These are phyloP conservation scores for Diaporthe helianthi DNA, from an alignment of 2,329 filamentous ascomycete species.

Conservation along the genomic window DNA sequence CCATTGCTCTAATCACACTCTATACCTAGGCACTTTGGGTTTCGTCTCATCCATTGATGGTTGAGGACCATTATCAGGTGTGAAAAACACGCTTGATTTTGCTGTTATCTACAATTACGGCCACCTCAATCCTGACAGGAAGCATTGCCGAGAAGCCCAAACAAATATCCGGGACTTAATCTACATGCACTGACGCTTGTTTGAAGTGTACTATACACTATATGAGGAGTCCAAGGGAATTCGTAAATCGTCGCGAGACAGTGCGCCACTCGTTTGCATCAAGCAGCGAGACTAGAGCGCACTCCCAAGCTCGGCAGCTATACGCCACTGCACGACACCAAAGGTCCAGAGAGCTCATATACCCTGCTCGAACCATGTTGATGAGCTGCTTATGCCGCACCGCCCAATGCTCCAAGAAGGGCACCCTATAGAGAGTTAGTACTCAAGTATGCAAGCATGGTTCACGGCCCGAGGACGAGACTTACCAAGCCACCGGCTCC, in stretches of 20 bases:
- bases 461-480: background rate
- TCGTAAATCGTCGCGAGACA: conserved; percentile 17
- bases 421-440: background rate
- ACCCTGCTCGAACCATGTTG: background rate
- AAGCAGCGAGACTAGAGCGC: background rate
- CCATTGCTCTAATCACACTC: too few species aligned
- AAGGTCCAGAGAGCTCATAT: background rate
- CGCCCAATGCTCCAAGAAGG: background rate
- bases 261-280: background rate
- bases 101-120: conserved; percentile 5
- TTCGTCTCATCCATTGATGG: too few species aligned
- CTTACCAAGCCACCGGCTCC: conserved; percentile 22
- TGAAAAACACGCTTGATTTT: conserved; percentile 5
- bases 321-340: background rate
- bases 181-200: conserved; percentile 10
- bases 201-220: conserved; percentile 7
- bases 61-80: too few species aligned
- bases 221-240: background rate
- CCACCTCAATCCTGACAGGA: background rate
- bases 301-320: background rate
- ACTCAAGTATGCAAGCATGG: background rate
- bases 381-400: background rate
- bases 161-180: background rate
- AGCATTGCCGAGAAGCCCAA: background rate
- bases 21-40: too few species aligned